Evolutionary conservation across 2,329 filamentous ascomycete species (phyloP), one percentile per base, ranked within the genome.

Genomic region (Aspergillus niger): DNA sequence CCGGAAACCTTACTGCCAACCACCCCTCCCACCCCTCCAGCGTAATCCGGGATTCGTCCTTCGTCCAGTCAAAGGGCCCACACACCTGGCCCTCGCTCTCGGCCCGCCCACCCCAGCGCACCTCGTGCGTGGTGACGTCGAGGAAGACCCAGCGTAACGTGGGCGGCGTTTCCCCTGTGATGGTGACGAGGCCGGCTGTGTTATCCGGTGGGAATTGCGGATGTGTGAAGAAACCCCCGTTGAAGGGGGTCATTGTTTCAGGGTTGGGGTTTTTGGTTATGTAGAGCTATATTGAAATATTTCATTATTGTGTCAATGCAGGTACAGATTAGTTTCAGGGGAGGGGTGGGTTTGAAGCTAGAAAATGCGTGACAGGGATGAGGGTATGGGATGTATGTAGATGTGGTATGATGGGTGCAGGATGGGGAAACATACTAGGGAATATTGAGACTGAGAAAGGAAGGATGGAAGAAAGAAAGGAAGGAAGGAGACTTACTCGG

Each of bases 81-180:
- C 63, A 67, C 26, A 67, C 47, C 30, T 69, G 66, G 41, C 63
- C 66, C 56, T 68, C 60, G 15, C 60, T 68, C 36, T 69, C 68
- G 6, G 59, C 64, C n/a, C 65, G 63, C 3, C 68, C 64, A 8
- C 68, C 68, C 63, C 65, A 70, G 41, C 68, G 65, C 63, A 69
- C 52, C 41, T 70, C 65, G 28, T 70, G 63, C 13, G 67, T 70
- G n/a, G 64, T 48, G 20, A 58, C 55, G 48, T 70, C 68, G 1
- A 69, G 60, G 43, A 69, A 70, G 5, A 68, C 66, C 68, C 68
- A 70, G 47, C 67, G 66, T 4, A 70, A 54, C 8, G 63, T 68
- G 5, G 67, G 66, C 1, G 68, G 58, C 24, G 63, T 56, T 28
- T 70, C 68, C 3, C 65, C 66, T 47, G 59, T 69, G 38, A 70